Conservation (phyloP, 164 flowering plant genomes). For the Buxus sempervirens region DNA sequence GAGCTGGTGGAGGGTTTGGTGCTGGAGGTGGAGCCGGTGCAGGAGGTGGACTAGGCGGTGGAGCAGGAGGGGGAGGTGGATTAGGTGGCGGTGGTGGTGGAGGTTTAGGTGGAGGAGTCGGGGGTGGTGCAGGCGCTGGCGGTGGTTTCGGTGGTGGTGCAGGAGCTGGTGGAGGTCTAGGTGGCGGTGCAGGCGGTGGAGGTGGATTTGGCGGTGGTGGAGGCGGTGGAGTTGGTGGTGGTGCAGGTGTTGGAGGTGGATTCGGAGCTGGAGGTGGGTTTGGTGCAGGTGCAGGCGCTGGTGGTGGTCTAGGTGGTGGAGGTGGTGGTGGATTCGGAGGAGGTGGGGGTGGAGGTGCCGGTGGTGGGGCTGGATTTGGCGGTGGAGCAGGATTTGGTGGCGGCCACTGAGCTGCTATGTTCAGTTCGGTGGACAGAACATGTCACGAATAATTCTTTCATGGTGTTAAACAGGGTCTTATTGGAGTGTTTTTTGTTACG, state of each 20-base stretch:
- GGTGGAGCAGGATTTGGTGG: conserved; percentile 7
- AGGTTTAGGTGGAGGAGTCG: not conserved
- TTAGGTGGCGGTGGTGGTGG: conserved; percentile 7
- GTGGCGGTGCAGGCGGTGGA: not conserved
- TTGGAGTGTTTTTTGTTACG: too few species aligned
- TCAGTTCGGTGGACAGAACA: too few species aligned
- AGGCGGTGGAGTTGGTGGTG: not conserved
- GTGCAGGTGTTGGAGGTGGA: not conserved
- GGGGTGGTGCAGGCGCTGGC: not conserved
- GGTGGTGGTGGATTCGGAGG: not conserved
- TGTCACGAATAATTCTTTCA: too few species aligned
- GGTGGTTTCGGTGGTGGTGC: conserved; percentile 1
- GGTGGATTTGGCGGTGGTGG: not conserved
- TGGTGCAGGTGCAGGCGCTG: not conserved
- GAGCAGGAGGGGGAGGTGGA: conserved; percentile 2
- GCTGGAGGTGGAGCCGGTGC: not conserved
- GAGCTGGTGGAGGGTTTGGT: too few species aligned
- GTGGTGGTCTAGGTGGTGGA: not conserved
- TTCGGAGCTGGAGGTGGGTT: not conserved
- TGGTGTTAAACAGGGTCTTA: too few species aligned
- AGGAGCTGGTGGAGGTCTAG: not conserved
- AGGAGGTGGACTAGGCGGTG: conserved; percentile 10
- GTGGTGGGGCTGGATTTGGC: not conserved
- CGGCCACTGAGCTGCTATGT: too few species aligned
- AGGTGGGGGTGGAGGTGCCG: not conserved